Conservation (phyloP, 305 asterid species). For the Fraxinus latifolia region DNA sequence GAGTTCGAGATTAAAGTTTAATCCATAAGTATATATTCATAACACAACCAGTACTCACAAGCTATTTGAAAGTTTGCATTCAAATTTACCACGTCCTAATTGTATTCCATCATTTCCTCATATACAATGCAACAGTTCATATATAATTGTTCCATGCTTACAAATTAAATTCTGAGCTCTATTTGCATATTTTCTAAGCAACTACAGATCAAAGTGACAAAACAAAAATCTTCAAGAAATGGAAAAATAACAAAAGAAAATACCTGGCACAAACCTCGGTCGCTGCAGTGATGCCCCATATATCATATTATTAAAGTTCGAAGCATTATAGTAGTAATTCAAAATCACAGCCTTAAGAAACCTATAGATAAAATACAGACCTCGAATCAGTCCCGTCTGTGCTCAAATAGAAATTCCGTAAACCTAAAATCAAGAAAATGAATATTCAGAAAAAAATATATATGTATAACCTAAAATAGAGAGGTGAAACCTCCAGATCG, state of each 20-base stretch:
- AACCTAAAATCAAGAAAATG: neutral
- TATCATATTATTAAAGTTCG: constrained; percentile 57
- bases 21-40: neutral
- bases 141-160: neutral
- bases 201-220: neutral
- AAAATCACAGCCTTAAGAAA: constrained; percentile 58
- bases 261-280: constrained; percentile 93
- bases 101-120: neutral
- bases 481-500: too few species aligned
- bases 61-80: neutral
- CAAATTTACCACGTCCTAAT: neutral
- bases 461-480: neutral
- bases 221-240: neutral
- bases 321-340: constrained; percentile 55
- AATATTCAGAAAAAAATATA: neutral
- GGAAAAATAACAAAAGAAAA: neutral
- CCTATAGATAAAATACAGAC: constrained; percentile 35
- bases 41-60: neutral
- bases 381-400: neutral
- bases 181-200: neutral
- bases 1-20: neutral
- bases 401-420: neutral
- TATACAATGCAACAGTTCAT: neutral
- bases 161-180: neutral
- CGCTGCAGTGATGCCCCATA: constrained; percentile 81